These are phyloP conservation scores for Penicillium coprophilum DNA, from an alignment of 495 filamentous ascomycete genomes.

Conservation along the genomic window DNA sequence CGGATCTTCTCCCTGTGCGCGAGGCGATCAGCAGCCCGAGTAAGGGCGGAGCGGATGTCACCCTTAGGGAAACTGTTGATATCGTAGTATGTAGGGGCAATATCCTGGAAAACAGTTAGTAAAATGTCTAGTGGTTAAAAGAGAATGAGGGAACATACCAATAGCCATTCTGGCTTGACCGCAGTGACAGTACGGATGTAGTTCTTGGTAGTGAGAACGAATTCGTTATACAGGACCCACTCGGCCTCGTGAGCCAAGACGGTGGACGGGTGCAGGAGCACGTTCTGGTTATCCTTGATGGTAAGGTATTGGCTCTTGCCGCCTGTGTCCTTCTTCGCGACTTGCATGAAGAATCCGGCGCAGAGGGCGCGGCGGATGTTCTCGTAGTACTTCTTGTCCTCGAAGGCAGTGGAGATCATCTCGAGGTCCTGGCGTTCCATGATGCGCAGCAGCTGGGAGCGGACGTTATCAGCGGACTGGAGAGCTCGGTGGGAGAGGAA, in stretches of 20 bases:
- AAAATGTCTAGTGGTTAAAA: neutral
- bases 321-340: slow-evolving; percentile 81
- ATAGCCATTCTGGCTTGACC: slow-evolving; percentile 72
- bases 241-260: slow-evolving; percentile 82
- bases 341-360: slow-evolving; percentile 98
- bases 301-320: slow-evolving; percentile 83
- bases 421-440: slow-evolving; percentile 91
- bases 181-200: slow-evolving; percentile 67
- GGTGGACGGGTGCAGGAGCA: slow-evolving; percentile 90
- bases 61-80: slow-evolving; percentile 79
- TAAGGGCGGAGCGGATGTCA: slow-evolving; percentile 75
- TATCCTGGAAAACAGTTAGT: slow-evolving; percentile 59
- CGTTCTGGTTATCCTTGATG: slow-evolving; percentile 89
- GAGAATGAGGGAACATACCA: slow-evolving; percentile 58
- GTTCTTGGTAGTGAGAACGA: slow-evolving; percentile 95
- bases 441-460: slow-evolving; percentile 84
- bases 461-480: slow-evolving; percentile 90
- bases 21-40: slow-evolving; percentile 71
- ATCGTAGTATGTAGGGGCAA: slow-evolving; percentile 91
- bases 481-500: slow-evolving; percentile 90
- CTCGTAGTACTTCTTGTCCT: slow-evolving; percentile 95
- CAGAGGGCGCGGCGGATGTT: slow-evolving; percentile 96
- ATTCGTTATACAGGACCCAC: slow-evolving; percentile 99
- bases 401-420: slow-evolving; percentile 82
- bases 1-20: slow-evolving; percentile 68